These are phyloP conservation scores for Coprinellus aureogranulatus DNA, from an alignment of 768 basidiomycete genomes.

Conservation along the genomic window DNA sequence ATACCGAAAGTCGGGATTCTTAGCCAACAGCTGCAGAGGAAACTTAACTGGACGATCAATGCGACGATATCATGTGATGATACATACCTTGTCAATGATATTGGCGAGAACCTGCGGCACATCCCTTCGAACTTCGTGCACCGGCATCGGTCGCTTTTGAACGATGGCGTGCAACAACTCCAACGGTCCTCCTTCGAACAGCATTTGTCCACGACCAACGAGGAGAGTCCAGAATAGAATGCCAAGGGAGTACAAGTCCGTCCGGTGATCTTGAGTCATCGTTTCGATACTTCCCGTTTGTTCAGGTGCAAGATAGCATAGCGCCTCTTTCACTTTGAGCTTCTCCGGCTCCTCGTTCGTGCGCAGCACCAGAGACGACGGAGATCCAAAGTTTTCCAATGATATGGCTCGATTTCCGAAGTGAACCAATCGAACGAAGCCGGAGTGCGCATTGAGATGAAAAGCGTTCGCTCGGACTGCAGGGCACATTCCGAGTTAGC, in stretches of 20 bases:
- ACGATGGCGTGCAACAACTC: conserved; percentile 71
- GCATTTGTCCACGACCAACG: conserved; percentile 66
- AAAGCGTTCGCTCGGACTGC: conserved; percentile 74
- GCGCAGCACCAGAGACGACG: conserved; percentile 64
- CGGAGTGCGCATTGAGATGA: conserved; percentile 68
- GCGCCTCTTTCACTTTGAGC: conserved; percentile 69
- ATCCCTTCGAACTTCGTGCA: conserved; percentile 72
- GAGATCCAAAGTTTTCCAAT: conserved; percentile 68
- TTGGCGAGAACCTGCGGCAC: conserved; percentile 67
- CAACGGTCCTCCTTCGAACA: conserved; percentile 57
- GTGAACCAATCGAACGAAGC: conserved; percentile 67
- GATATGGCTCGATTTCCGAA: conserved; percentile 75
- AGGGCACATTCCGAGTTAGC: background rate
- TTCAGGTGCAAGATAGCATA: conserved; percentile 74
- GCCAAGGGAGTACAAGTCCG: conserved; percentile 73
- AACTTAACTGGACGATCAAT: background rate
- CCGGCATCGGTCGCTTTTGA: conserved; percentile 70
- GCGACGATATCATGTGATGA: too few species aligned
- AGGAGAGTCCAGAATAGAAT: conserved; percentile 73
- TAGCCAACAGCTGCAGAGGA: conserved; percentile 54
- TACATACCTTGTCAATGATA: conserved; percentile 63
- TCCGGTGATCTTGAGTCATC: conserved; percentile 68
- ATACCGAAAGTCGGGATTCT: conserved; percentile 66
- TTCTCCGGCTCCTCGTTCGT: conserved; percentile 62
- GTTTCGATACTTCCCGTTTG: conserved; percentile 75